Conservation (phyloP, 2,329 filamentous ascomycete genomes). For the Penicillium thymicola region DNA sequence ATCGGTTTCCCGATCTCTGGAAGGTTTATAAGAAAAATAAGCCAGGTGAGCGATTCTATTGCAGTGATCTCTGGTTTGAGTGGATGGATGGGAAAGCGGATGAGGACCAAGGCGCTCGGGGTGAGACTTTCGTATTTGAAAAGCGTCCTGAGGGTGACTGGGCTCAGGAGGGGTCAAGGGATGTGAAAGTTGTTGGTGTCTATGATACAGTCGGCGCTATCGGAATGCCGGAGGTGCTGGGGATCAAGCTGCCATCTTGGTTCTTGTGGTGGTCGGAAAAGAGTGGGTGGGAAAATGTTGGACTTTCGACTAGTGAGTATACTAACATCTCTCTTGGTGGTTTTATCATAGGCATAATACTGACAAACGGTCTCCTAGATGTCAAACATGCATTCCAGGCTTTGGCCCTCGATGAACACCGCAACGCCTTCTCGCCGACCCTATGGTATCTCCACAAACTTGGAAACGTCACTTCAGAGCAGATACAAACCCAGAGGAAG, state of each 20-base stretch:
- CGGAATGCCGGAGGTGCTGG: slow-evolving; percentile 29
- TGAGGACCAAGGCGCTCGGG: slow-evolving; percentile 17
- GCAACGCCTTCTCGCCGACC: slow-evolving; percentile 49
- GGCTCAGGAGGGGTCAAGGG: slow-evolving; percentile 15
- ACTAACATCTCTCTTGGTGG: not conserved
- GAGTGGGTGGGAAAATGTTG: slow-evolving; percentile 16
- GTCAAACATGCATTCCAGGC: slow-evolving; percentile 41
- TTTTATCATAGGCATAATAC: not conserved
- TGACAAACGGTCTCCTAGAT: slow-evolving; percentile 12
- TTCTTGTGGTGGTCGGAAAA: not conserved
- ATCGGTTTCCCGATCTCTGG: slow-evolving; percentile 22
- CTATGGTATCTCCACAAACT: slow-evolving; percentile 49
- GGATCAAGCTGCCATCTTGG: slow-evolving; percentile 13
- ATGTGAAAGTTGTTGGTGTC: slow-evolving; percentile 31
- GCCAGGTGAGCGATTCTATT: slow-evolving; percentile 15
- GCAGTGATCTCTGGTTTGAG: slow-evolving; percentile 21
- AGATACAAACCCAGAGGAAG: slow-evolving; percentile 8
- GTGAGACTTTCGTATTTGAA: slow-evolving; percentile 11
- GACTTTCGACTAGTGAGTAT: slow-evolving; percentile 18
- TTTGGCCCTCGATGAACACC: slow-evolving; percentile 38
- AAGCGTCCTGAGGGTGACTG: slow-evolving; percentile 10
- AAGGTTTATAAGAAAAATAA: slow-evolving; percentile 15
- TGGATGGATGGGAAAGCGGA: slow-evolving; percentile 21
- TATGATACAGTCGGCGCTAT: slow-evolving; percentile 35
- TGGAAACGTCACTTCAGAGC: slow-evolving; percentile 6